Evolutionary conservation across 2,329 filamentous ascomycete genomes (phyloP).

Genomic region (Rasamsonia emersonii): DNA sequence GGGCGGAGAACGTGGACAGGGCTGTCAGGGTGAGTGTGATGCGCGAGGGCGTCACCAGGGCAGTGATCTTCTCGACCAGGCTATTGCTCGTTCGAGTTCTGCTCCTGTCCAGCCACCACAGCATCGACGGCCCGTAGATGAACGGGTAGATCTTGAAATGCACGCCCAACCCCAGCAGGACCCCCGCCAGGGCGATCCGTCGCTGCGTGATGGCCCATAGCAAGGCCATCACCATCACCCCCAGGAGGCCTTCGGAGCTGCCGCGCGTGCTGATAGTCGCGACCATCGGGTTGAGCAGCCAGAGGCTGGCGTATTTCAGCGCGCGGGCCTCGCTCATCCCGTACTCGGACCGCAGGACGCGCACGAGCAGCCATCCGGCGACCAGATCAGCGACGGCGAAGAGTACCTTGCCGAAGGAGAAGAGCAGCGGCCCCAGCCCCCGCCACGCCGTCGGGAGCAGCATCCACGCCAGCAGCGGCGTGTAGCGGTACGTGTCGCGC

Average conservation of each 20-base stretch:
- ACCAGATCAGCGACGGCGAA: slow-evolving; percentile 78
- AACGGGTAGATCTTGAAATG: slow-evolving; percentile 99
- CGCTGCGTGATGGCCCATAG: slow-evolving; percentile 70
- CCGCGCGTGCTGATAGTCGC: slow-evolving; percentile 92
- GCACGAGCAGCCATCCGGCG: slow-evolving; percentile 68
- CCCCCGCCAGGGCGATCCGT: slow-evolving; percentile 57
- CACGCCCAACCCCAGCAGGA: slow-evolving; percentile 71
- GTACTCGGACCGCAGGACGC: slow-evolving; percentile 41
- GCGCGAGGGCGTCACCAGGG: slow-evolving; percentile 32
- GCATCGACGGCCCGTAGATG: slow-evolving; percentile 65
- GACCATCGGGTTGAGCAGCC: slow-evolving; percentile 97
- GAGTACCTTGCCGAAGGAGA: slow-evolving; percentile 77
- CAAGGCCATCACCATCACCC: slow-evolving; percentile 71
- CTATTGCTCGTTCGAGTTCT: slow-evolving; percentile 1
- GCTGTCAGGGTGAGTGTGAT: slow-evolving; percentile 46
- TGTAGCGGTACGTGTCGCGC: slow-evolving; percentile 94
- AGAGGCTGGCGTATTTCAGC: slow-evolving; percentile 72
- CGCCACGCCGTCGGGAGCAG: slow-evolving; percentile 67
- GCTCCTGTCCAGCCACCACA: slow-evolving; percentile 32
- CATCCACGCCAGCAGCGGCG: slow-evolving; percentile 85
- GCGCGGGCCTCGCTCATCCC: slow-evolving; percentile 48
- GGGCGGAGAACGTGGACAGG: slow-evolving; percentile 59
- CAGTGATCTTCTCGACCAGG: slow-evolving; percentile 12
- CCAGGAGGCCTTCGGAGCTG: slow-evolving; percentile 83
- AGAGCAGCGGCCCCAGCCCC: slow-evolving; percentile 45